A percentile compares a stretch with the other conserved stretches of the same genome.
These are phyloP conservation scores for Nigrospora sphaerica DNA, from an alignment of 2,329 filamentous ascomycete genomes.

Conservation along the genomic window DNA sequence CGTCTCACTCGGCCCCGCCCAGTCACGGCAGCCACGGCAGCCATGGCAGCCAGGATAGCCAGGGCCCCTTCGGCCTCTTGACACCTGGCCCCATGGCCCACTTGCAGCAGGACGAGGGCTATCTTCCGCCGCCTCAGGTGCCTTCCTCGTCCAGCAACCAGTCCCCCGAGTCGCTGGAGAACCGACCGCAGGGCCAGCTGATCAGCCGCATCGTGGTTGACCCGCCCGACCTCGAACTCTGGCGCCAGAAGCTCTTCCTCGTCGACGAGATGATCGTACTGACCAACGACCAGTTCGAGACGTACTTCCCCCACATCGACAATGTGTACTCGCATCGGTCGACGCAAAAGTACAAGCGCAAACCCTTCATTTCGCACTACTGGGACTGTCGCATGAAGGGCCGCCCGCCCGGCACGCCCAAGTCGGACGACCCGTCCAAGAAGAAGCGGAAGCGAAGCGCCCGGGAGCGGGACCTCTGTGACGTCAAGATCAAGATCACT, in stretches of 20 bases:
- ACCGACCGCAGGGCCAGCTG: conserved; percentile 43
- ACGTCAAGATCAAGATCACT: conserved; percentile 82
- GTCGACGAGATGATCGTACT: conserved; percentile 67
- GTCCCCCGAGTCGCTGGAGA: conserved; percentile 24
- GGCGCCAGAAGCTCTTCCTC: conserved; percentile 67
- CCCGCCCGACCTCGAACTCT: conserved; percentile 60
- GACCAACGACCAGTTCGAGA: conserved; percentile 72
- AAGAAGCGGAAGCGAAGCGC: conserved; percentile 74
- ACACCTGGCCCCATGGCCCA: conserved; percentile 25
- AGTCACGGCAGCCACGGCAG: conserved; percentile 15
- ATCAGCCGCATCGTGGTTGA: conserved; percentile 52
- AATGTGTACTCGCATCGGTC: conserved; percentile 81
- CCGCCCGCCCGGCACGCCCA: conserved; percentile 69
- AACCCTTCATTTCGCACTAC: conserved; percentile 77
- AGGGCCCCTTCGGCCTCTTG: conserved; percentile 37
- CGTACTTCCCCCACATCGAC: conserved; percentile 77
- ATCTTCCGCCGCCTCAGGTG: conserved; percentile 16
- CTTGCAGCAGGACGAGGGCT: conserved; percentile 28
- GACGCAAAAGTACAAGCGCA: conserved; percentile 73
- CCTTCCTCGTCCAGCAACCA: conserved; percentile 6
- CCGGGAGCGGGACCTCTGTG: conserved; percentile 72
- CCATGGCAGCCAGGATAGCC: background rate
- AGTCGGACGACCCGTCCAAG: conserved; percentile 72
- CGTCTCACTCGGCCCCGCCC: conserved; percentile 23
- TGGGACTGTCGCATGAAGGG: conserved; percentile 82